Conservation (phyloP, 2,329 filamentous ascomycete genomes). For the Teratosphaeria epicoccoides region DNA sequence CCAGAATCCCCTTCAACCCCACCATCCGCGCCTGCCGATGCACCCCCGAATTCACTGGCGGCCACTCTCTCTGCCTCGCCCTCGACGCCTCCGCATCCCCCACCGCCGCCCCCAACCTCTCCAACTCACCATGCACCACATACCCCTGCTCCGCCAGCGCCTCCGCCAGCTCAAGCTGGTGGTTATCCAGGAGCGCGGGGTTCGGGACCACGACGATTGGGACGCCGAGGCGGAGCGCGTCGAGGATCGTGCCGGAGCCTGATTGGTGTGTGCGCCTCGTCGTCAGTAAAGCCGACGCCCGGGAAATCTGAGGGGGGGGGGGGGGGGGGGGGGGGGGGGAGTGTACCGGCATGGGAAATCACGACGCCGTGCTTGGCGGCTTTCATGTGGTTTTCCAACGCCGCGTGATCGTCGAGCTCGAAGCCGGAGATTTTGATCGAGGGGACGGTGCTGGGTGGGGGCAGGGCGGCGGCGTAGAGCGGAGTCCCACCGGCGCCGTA, state of each 20-base stretch:
- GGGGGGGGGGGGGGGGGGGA: neutral
- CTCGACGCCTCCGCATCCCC: constrained; percentile 39
- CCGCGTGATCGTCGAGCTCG: constrained; percentile 51
- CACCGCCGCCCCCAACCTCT: constrained; percentile 43
- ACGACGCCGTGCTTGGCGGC: constrained; percentile 55
- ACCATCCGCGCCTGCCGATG: constrained; percentile 28
- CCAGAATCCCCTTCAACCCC: constrained; percentile 42
- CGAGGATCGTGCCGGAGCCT: constrained; percentile 87
- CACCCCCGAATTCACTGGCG: constrained; percentile 37
- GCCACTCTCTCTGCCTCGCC: constrained; percentile 36
- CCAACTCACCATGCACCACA: constrained; percentile 57
- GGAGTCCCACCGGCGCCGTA: constrained; percentile 58
- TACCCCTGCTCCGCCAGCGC: constrained; percentile 66
- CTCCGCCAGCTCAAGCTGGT: constrained; percentile 77
- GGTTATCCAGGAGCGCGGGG: constrained; percentile 69
- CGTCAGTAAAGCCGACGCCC: too few species aligned
- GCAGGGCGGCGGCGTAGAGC: constrained; percentile 18
- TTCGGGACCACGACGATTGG: constrained; percentile 89
- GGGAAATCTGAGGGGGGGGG: neutral
- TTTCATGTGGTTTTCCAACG: constrained; percentile 51
- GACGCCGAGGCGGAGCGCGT: constrained; percentile 61
- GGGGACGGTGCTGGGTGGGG: neutral
- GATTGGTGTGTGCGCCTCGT: neutral
- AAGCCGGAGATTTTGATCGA: constrained; percentile 49
- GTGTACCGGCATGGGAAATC: constrained; percentile 77